A percentile compares a stretch with the other conserved stretches of the same genome.
These are phyloP conservation scores for Asclepias syriaca DNA, from an alignment of 257 asterid species.

Conservation along the genomic window DNA sequence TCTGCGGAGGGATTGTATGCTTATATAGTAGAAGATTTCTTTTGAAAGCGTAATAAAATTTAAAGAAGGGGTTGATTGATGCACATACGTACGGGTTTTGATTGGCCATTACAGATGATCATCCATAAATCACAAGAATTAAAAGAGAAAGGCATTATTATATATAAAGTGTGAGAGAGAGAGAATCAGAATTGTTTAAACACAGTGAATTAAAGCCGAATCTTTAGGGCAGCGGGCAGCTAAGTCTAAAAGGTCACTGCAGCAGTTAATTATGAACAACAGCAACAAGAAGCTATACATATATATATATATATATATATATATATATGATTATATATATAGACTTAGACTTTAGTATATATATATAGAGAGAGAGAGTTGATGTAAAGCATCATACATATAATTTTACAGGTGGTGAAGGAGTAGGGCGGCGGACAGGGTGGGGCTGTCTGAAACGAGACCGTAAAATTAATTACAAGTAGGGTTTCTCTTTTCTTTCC, in stretches of 20 bases:
- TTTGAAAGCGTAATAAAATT: background rate
- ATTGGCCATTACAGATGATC: background rate
- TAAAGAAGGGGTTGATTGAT: background rate
- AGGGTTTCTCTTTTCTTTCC: background rate
- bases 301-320: no score
- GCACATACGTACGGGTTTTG: background rate
- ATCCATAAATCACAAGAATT: background rate
- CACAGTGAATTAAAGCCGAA: constrained; percentile 47
- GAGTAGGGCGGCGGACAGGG: constrained; percentile 23
- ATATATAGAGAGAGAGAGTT: background rate
- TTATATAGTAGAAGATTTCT: background rate
- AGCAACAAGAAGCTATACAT: background rate
- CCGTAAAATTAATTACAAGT: background rate
- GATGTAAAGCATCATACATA: background rate
- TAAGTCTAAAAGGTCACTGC: background rate
- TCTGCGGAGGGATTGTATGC: background rate
- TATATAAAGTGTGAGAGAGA: background rate
- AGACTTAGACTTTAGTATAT: background rate
- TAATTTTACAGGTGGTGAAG: constrained; percentile 18
- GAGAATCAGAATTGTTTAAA: constrained; percentile 22
- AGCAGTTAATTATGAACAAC: background rate
- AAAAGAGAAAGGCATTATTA: background rate
- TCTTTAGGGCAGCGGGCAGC: constrained; percentile 18
- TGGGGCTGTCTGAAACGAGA: background rate
- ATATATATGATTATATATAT: no score